Conservation (phyloP, 2,329 filamentous ascomycete species). For the Xylariaceae sp. region DNA sequence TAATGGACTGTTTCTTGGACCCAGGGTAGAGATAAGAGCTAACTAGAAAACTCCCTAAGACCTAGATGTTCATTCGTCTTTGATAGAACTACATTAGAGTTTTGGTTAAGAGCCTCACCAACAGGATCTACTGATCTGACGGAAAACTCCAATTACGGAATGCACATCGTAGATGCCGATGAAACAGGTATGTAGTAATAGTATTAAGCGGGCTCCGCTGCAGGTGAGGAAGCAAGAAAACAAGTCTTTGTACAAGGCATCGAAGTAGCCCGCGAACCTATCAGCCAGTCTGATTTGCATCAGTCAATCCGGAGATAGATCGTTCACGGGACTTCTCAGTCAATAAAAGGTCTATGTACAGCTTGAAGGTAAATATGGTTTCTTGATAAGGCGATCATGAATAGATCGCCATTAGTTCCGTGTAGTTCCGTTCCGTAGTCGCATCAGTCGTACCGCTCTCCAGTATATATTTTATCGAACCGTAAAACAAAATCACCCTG, state of each 20-base stretch:
- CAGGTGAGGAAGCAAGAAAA: constrained; percentile 10
- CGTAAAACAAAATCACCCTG: constrained; percentile 27
- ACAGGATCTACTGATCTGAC: not conserved
- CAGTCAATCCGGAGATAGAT: constrained; percentile 17
- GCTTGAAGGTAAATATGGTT: constrained; percentile 14
- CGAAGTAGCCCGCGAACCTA: constrained; percentile 4
- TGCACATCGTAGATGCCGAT: not conserved
- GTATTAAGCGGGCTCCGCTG: not conserved
- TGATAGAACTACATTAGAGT: not conserved
- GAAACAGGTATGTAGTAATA: not conserved
- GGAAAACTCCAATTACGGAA: not conserved
- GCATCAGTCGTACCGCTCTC: constrained; percentile 24
- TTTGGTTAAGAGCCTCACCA: not conserved
- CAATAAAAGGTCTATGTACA: constrained; percentile 30
- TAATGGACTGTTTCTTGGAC: not conserved
- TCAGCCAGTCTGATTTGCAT: constrained; percentile 16
- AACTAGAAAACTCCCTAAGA: not conserved
- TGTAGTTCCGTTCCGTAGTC: constrained; percentile 24
- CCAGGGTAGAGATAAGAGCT: not conserved
- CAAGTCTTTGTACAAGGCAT: constrained; percentile 7
- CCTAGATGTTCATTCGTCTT: not conserved
- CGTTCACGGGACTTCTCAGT: constrained; percentile 18
- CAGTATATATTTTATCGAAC: constrained; percentile 22
- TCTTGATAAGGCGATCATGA: constrained; percentile 18
- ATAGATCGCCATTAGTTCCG: constrained; percentile 23